Base-by-base conservation (phyloP, 352 stramenopile species). In the Globisporangium uncinulatum region DNA sequence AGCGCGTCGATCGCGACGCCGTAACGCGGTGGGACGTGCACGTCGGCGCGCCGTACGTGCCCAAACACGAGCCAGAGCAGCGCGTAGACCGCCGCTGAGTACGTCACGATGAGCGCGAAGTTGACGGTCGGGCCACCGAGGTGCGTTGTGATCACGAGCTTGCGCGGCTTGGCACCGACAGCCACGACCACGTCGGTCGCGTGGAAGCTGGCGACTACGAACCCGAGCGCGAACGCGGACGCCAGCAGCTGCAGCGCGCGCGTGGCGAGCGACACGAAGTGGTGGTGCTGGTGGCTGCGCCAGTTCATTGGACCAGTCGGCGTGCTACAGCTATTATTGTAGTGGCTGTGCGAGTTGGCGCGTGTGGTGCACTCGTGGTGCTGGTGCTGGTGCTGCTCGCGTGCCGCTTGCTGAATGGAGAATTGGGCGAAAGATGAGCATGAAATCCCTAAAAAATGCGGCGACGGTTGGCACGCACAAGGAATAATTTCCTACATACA, bases 51-150 rank as follows among this genome's bases (percentile, higher is more conserved):
- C 31, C 44, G 59, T 39, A 74, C 4, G 31, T 70, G 73, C 21
- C 86, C 73, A 24, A 87, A 61, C 17, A 64, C 56, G 51, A 90
- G 63, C 65, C 82, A 84, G 24, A 78, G 61, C 10, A 66, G 34
- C 39, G 61, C 61, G 59, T 86, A 91, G 13, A 88, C 41, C 9
- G 67, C 71, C 11, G 77, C 74, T 8, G 72, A 70, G 60, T 83
- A 91, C 36, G 70, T 79, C 42, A 87, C 71, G 39, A 91, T 46
- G 50, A 91, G 59, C 51, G 73, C 70, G 53, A 89, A 88, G 59
- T 73, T 87, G 21, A 82, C 61, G 13, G 68, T 63, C 20, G 80
- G 76, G 9, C 80, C 76, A 47, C 80, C 80, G 49, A 79, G 78
- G 56, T 83, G 76, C 48, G 81, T 70, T 8, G 80, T 76, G 41